Percentiles rank a stretch among this genome's conserved stretches.
These are phyloP conservation scores for Melampsora americana DNA, from an alignment of 1,284 basidiomycete genomes.

Conservation along the genomic window DNA sequence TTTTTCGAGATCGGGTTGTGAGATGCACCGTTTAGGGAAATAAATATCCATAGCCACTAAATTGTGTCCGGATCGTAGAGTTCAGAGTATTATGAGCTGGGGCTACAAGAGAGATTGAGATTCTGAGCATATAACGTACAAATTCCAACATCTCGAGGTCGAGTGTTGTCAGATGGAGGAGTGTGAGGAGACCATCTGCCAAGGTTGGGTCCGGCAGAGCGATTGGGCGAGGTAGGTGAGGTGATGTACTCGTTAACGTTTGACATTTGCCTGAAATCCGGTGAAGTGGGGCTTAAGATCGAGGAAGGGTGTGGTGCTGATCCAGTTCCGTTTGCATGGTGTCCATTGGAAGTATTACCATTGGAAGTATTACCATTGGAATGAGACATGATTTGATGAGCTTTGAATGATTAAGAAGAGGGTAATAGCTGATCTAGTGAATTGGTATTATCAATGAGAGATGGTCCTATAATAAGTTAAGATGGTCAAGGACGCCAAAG, in stretches of 20 bases:
- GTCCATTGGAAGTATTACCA: neutral
- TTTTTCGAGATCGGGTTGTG: conserved; percentile 88
- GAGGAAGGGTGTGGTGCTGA: neutral
- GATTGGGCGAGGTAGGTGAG: conserved; percentile 23
- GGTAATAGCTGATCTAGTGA: too few species aligned
- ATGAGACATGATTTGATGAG: conserved; percentile 4
- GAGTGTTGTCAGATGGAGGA: conserved; percentile 4
- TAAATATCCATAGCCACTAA: conserved; percentile 43
- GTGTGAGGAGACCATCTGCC: conserved; percentile 22
- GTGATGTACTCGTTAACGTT: conserved; percentile 39
- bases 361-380: too few species aligned
- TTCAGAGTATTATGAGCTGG: neutral
- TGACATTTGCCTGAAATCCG: neutral
- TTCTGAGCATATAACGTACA: neutral
- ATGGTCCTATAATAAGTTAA: too few species aligned
- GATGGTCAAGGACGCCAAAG: too few species aligned
- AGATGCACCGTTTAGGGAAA: conserved; percentile 63
- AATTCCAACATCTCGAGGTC: conserved; percentile 36
- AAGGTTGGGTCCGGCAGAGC: conserved; percentile 1
- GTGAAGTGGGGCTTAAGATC: neutral
- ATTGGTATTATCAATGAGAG: too few species aligned
- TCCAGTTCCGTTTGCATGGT: neutral
- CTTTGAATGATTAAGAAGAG: too few species aligned
- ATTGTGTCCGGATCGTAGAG: neutral
- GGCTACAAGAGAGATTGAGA: neutral